Percentiles rank a stretch among this genome's conserved stretches.
phyloP scores from a whole-genome alignment of 78 protist genomes.

The Dictyostelium intermedium region DNA sequence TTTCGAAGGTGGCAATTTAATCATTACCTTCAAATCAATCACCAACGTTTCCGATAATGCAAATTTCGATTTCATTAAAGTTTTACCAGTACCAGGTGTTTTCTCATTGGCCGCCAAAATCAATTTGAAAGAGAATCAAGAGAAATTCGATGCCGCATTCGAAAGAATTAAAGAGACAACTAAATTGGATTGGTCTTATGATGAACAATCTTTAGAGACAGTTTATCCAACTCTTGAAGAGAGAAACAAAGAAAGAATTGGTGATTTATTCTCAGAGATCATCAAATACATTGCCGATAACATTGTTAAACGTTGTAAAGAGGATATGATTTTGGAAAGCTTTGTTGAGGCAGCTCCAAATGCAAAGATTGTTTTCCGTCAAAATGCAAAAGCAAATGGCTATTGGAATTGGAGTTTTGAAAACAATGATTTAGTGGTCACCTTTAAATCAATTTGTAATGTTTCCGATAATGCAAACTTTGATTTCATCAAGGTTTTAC shows the following conservation, averaged over 20 bases:
- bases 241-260: neutral
- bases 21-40: neutral
- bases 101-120: conserved; percentile 7
- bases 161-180: conserved; percentile 27
- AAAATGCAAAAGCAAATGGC: neutral
- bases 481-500: conserved; percentile 37
- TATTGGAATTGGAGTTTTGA: conserved; percentile 35
- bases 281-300: neutral
- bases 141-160: neutral
- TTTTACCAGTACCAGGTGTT: conserved; percentile 44
- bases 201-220: conserved; percentile 8
- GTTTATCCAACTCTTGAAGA: conserved; percentile 27
- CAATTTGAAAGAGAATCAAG: conserved; percentile 18
- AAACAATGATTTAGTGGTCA: neutral
- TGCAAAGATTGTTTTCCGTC: neutral
- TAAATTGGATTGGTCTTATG: conserved; percentile 3
- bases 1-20: neutral
- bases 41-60: neutral
- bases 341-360: conserved; percentile 26
- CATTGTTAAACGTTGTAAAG: conserved; percentile 19
- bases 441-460: conserved; percentile 22
- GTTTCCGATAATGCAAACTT: neutral
- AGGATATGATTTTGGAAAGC: conserved; percentile 39
- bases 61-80: neutral
- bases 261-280: conserved; percentile 24